phyloP scores from a whole-genome alignment of 2,329 filamentous ascomycete genomes.

The Colletotrichum tabaci region DNA sequence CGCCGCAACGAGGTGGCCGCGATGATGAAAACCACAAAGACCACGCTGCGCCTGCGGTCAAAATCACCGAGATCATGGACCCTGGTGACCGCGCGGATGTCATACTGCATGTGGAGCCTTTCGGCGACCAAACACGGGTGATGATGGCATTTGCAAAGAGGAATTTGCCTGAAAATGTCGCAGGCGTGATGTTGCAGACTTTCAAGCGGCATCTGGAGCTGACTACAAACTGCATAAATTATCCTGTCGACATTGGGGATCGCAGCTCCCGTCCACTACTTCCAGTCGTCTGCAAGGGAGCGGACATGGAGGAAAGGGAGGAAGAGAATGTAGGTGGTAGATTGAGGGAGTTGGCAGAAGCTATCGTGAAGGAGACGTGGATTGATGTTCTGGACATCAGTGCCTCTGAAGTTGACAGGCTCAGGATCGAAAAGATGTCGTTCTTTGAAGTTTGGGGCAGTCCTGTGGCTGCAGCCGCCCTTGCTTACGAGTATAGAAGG shows the following conservation, averaged over 20 bases:
- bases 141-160: conserved; percentile 19
- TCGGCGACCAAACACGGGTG: conserved; percentile 15
- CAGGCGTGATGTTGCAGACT: conserved; percentile 7
- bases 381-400: not conserved
- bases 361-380: conserved; percentile 11
- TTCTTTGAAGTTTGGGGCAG: conserved; percentile 22
- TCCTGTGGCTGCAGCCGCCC: conserved; percentile 18
- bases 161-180: not conserved
- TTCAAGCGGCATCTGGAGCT: conserved; percentile 8
- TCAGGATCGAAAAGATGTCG: not conserved
- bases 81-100: conserved; percentile 22
- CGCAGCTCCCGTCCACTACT: not conserved
- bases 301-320: not conserved
- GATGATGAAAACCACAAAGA: not conserved
- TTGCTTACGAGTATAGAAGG: conserved; percentile 1
- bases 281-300: not conserved
- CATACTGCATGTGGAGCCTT: conserved; percentile 24
- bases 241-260: not conserved
- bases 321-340: too few species aligned
- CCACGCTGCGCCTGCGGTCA: not conserved
- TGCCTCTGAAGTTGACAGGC: not conserved
- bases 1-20: not conserved
- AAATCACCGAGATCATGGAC: conserved; percentile 26
- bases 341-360: not conserved
- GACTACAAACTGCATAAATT: not conserved